Evolutionary conservation across 75 land plant genomes (phyloP), one percentile per base, ranked within the genome.

Genomic region (Picea glauca): DNA sequence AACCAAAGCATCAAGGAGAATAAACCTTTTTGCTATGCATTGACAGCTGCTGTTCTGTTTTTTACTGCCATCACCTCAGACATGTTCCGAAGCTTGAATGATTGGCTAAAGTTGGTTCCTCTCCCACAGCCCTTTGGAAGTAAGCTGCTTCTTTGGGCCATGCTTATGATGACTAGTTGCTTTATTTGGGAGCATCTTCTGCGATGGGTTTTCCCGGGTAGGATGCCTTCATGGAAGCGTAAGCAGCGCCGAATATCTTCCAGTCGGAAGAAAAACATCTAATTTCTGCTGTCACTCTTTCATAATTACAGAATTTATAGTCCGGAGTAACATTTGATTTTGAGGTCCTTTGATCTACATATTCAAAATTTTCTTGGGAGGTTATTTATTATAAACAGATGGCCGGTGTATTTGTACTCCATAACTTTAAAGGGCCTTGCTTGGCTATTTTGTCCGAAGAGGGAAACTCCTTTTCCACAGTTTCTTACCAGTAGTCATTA

Each of bases 1-100:
- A 98, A 98, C 82, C 99, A 98, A 79, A 93, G 96, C 72, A 90
- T 98, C 14, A 76, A 90, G 9, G 98, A 98, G 81, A 95, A 95
- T 88, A 93, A 86, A 63, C 93, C 99, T 0, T 98, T 98, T 82
- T 60, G 72, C 61, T 91, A 86, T 76, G 99, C 99, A 1, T 89
- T 98, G 20, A 62, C 80, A 38, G 82, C 80, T 33, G 90, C 99
- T 74, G 98, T 85, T 20, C 86, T 83, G 33, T 97, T 97, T 79
- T 97, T 97, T 78, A 86, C 88, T 13, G 93, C 88, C 38, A 88
- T 97, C 18, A 89, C 95, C 12, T 94, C 96, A 12, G 99, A 95
- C 79, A 4, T 93, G 83, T 91, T 98, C 58, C 89, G 98, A 79
- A 87, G 85, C 57, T 88, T 95, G 84, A 98, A 98, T 80, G 96